phyloP scores from a whole-genome alignment of 2,329 filamentous ascomycete species.

The Dryadomyces sulphureus region DNA sequence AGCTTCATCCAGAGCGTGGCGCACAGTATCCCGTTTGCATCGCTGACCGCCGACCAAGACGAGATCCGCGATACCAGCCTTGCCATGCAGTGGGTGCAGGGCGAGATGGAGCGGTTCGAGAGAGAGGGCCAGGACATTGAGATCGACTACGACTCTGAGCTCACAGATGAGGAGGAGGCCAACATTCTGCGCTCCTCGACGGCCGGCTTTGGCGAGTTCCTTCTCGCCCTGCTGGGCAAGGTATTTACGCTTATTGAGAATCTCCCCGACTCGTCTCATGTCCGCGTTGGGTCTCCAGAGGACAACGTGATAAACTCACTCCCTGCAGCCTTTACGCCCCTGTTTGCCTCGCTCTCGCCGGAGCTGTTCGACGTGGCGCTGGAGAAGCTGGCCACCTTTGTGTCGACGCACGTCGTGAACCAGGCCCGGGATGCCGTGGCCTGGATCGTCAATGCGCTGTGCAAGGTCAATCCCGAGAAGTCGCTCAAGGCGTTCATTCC shows the following conservation, averaged over 20 bases:
- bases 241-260: conserved; percentile 95
- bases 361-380: conserved; percentile 86
- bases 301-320: conserved; percentile 95
- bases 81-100: conserved; percentile 86
- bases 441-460: conserved; percentile 91
- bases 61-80: conserved; percentile 59
- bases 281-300: conserved; percentile 82
- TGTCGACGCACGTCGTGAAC: conserved; percentile 87
- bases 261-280: conserved; percentile 74
- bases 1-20: conserved; percentile 92
- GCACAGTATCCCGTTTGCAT: conserved; percentile 87
- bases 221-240: conserved; percentile 78
- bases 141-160: conserved; percentile 69
- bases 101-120: conserved; percentile 89
- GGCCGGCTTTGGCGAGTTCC: conserved; percentile 82
- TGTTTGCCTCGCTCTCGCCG: conserved; percentile 81
- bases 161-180: conserved; percentile 76
- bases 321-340: conserved; percentile 76
- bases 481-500: conserved; percentile 82
- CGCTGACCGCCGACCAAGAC: conserved; percentile 55
- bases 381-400: conserved; percentile 83
- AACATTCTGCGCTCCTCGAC: conserved; percentile 86
- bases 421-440: conserved; percentile 96
- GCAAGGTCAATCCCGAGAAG: conserved; percentile 91
- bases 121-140: conserved; percentile 70